Base-by-base conservation (phyloP, 2,329 filamentous ascomycete species). In the Trematosphaeria pertusa region DNA sequence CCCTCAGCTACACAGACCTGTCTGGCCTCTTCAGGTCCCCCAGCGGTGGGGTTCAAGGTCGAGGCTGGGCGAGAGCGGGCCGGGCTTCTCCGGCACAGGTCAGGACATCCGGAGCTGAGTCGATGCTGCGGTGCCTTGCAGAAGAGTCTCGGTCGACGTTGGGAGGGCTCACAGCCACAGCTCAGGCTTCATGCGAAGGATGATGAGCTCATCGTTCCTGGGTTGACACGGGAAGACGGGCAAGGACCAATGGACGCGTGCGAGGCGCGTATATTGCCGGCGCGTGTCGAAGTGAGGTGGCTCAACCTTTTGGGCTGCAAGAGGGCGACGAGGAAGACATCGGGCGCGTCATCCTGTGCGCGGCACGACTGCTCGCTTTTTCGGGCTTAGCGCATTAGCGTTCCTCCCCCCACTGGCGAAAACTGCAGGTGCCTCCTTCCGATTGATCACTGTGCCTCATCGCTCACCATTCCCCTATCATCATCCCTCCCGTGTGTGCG, bases 191-290 rank as follows among this genome's bases (percentile, higher is more conserved):
- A n/a, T n/a, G n/a, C n/a, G n/a, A n/a, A n/a, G n/a, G n/a, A n/a
- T n/a, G n/a, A n/a, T n/a, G n/a, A n/a, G n/a, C n/a, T n/a, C n/a
- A n/a, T n/a, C n/a, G n/a, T n/a, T n/a, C n/a, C n/a, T n/a, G n/a
- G n/a, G n/a, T n/a, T n/a, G n/a, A n/a, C n/a, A n/a, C n/a, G n/a
- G n/a, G n/a, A n/a, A n/a, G n/a, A n/a, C n/a, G n/a, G n/a, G n/a
- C n/a, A n/a, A n/a, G n/a, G n/a, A 10, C 52, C 39, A 52, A 47
- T 44, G 34, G 37, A 49, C 42, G 45, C 43, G 48, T 47, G 12
- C 19, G 19, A 36, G 19, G 48, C 42, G 48, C 48, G 30, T 41
- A 37, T 24, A 17, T 35, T 14, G 12, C 8, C 24, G 14, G 10
- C 3, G 19, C n/a, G 37, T 26, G 22, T 37, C n/a, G 18, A 22